Base-by-base conservation (phyloP, 2,329 filamentous ascomycete genomes). In the Colletotrichum endophyticum region DNA sequence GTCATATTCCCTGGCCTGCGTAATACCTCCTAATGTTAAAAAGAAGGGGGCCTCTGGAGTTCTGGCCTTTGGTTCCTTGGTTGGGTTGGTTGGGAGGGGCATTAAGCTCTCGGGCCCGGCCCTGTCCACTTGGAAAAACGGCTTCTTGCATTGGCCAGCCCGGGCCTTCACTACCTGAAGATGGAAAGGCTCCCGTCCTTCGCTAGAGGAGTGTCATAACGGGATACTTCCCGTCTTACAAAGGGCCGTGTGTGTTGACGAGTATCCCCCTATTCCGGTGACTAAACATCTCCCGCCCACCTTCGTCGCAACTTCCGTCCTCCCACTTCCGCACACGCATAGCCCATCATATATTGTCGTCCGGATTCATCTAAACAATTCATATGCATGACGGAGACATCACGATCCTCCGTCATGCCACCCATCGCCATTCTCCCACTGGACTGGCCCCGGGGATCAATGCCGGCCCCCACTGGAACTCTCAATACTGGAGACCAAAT, bases 31-130 rank as follows among this genome's bases (percentile, higher is more conserved):
- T 57, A 34, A 34, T 66, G 74, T 63, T 76, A 25, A 53, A 28
- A 56, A 15, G 36, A 32, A 53, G 66, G 44, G 28, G 59, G 28
- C n/a, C 56, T 71, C 12, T 53, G 11, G 57, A 56, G 66, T 34
- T 36, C 69, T 67, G 28, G 70, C 36, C 70, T 44, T 49, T 57
- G 64, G n/a, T 66, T 39, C 63, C 49, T 44, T 56, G 32, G 39
- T 61, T 68, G 56, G 36, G 57, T 74, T 36, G 66, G 30, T 28
- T 61, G 28, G 62, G 32, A 64, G 56, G 56, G n/a, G 28, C 44
- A 76, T 70, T 70, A 75, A 75, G 74, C 74, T 74, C 74, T 66
- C 49, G 66, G 64, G 70, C 70, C 36, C 49, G 44, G 57, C 39
- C 53, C 62, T 71, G 57, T 22, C 28, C 66, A 62, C 16, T 71